These are phyloP conservation scores for Podila horticola DNA, from an alignment of 192 early-diverging fungal genomes.

Conservation along the genomic window DNA sequence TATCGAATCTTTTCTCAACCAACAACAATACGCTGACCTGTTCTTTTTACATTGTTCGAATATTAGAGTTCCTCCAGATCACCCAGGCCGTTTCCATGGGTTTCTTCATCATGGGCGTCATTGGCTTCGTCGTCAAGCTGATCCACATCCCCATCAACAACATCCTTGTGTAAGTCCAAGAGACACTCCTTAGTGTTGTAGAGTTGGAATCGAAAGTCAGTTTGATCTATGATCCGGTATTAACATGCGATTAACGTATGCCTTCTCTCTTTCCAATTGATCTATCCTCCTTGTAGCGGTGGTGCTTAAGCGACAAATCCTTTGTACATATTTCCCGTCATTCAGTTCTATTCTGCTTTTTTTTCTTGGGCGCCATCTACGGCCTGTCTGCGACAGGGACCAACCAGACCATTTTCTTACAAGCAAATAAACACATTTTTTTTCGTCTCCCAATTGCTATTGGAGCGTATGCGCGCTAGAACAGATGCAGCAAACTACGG, in stretches of 20 bases:
- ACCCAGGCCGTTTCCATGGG: slow-evolving; percentile 94
- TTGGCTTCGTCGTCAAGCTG: slow-evolving; percentile 98
- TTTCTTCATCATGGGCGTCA: slow-evolving; percentile 95
- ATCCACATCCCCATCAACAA: slow-evolving; percentile 99
- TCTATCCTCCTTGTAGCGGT: slow-evolving; percentile 18
- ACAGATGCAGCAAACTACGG: no score
- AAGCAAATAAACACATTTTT: background rate
- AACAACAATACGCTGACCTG: background rate
- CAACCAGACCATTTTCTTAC: background rate
- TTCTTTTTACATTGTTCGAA: background rate
- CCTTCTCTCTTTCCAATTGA: background rate
- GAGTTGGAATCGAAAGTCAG: no score
- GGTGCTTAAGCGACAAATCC: slow-evolving; percentile 35
- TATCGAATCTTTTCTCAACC: no score
- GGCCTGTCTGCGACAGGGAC: no score
- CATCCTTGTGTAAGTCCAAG: slow-evolving; percentile 85
- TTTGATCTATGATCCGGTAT: background rate
- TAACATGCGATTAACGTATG: background rate
- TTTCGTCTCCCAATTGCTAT: no score
- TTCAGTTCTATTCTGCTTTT: background rate
- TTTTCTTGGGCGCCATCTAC: no score
- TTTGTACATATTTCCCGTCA: slow-evolving; percentile 10
- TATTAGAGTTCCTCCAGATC: slow-evolving; percentile 93
- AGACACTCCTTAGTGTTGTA: no score
- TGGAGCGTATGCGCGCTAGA: no score